phyloP scores from a whole-genome alignment of 106 monocot genomes.

The Dactylorhiza incarnata region DNA sequence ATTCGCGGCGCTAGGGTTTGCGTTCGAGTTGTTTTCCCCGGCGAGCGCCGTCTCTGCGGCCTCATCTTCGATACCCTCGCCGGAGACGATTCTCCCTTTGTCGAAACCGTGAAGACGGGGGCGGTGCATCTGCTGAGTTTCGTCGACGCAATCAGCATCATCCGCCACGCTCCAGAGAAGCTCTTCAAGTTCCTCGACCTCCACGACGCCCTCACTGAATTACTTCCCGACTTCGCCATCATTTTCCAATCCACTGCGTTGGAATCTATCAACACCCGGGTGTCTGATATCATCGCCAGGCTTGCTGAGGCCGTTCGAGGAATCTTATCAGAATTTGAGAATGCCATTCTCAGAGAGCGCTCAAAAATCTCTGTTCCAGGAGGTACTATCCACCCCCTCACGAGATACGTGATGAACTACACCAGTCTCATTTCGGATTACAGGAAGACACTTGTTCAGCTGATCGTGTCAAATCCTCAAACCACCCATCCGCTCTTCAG shows the following conservation, averaged over 20 bases:
- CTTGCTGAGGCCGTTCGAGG: conserved; percentile 81
- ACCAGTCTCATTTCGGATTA: conserved; percentile 70
- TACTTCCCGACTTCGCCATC: conserved; percentile 43
- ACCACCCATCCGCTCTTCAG: conserved; percentile 2
- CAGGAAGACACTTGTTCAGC: conserved; percentile 51
- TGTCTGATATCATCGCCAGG: conserved; percentile 49
- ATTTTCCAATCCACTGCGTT: conserved; percentile 34
- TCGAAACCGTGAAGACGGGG: conserved; percentile 45
- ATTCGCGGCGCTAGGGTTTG: conserved; percentile 59
- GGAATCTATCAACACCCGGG: conserved; percentile 54
- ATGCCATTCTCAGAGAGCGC: conserved; percentile 60
- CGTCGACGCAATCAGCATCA: conserved; percentile 65
- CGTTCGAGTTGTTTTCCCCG: conserved; percentile 61
- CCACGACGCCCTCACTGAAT: conserved; percentile 49
- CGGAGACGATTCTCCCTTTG: conserved; percentile 42
- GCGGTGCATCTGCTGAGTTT: conserved; percentile 58
- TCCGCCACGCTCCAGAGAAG: conserved; percentile 63
- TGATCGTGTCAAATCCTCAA: conserved; percentile 53
- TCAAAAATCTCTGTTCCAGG: conserved; percentile 62
- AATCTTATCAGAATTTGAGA: conserved; percentile 93
- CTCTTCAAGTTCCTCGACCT: conserved; percentile 72
- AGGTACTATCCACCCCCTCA: conserved; percentile 83
- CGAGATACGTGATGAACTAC: conserved; percentile 97
- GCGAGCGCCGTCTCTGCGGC: conserved; percentile 46
- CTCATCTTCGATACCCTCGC: conserved; percentile 27